Conservation (phyloP, 164 flowering plant genomes). For the Malania oleifera region DNA sequence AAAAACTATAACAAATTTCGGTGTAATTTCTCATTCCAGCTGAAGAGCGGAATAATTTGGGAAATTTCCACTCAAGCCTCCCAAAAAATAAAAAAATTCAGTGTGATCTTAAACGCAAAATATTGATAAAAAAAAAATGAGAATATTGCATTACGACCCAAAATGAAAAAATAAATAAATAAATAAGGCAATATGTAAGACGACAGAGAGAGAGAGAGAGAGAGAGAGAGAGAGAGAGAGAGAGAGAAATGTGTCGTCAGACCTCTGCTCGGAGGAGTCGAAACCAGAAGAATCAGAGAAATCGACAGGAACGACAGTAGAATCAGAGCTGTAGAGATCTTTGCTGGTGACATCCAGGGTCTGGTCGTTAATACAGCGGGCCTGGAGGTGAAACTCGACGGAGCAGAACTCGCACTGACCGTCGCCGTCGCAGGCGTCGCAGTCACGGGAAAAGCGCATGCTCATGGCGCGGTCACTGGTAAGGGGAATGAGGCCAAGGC, state of each 20-base stretch:
- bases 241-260: background rate
- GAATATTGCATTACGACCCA: too few relatives aligned
- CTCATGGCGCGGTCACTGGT: slow-evolving; percentile 77
- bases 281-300: slow-evolving; percentile 36
- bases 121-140: too few relatives aligned
- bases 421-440: slow-evolving; percentile 94
- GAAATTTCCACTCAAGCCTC: too few relatives aligned
- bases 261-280: slow-evolving; percentile 57
- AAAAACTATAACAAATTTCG: too few relatives aligned
- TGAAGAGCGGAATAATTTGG: too few relatives aligned
- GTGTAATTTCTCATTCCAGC: too few relatives aligned
- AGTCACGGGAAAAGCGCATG: slow-evolving; percentile 92
- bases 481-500: slow-evolving; percentile 93
- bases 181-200: too few relatives aligned
- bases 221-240: background rate
- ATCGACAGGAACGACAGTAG: slow-evolving; percentile 72
- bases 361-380: slow-evolving; percentile 57
- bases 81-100: too few relatives aligned
- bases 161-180: too few relatives aligned
- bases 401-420: slow-evolving; percentile 97
- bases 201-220: background rate
- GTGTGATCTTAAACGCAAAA: too few relatives aligned
- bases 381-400: slow-evolving; percentile 80
- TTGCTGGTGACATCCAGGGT: slow-evolving; percentile 86
- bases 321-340: slow-evolving; percentile 67